phyloP scores from a whole-genome alignment of 176 grass and related monocot species.

The Triticum monococcum region DNA sequence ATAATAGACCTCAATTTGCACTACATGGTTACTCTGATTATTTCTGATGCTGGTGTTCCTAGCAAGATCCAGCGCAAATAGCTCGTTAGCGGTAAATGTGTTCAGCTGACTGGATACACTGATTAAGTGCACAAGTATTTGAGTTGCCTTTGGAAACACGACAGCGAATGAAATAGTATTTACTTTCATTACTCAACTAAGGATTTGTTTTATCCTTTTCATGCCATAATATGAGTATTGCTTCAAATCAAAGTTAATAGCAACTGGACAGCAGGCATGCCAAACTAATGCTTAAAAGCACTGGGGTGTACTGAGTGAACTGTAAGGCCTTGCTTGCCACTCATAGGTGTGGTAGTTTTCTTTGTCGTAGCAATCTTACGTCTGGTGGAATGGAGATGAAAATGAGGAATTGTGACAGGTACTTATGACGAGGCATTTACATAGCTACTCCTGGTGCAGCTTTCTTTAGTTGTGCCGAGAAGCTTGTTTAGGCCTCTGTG shows the following conservation, averaged over 20 bases:
- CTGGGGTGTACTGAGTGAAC: neutral
- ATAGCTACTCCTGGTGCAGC: constrained; percentile 26
- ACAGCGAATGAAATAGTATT: neutral
- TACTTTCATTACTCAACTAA: neutral
- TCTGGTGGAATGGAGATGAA: constrained; percentile 45
- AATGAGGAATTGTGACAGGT: constrained; percentile 54
- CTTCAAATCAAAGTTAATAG: neutral
- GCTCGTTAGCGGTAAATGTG: neutral
- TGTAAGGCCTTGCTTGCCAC: neutral
- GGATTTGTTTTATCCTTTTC: neutral
- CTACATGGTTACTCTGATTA: neutral
- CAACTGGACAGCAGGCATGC: neutral
- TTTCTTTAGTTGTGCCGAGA: constrained; percentile 25
- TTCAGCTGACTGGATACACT: neutral
- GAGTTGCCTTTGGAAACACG: neutral
- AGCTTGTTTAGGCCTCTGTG: constrained; percentile 19
- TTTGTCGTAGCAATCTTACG: neutral
- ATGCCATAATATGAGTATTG: neutral
- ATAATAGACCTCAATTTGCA: neutral
- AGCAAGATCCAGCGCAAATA: neutral
- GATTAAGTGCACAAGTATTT: neutral
- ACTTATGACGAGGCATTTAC: constrained; percentile 30
- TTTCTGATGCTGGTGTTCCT: neutral
- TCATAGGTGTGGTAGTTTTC: neutral
- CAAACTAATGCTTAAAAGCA: neutral